These are phyloP conservation scores for Hanseniaspora sp. DNA, from an alignment of 1,139 yeast species.

Conservation along the genomic window DNA sequence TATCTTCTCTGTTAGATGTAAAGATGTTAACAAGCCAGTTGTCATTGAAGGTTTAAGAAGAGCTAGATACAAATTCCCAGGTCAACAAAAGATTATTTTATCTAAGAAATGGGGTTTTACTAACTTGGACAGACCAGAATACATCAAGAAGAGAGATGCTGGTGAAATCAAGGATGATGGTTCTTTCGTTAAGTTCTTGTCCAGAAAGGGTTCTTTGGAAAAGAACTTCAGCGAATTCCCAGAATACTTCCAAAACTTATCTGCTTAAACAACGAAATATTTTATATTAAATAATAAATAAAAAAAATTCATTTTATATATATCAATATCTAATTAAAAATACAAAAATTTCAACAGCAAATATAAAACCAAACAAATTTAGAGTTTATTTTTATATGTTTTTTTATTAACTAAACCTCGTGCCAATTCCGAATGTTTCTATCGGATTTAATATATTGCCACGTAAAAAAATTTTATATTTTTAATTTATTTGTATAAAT, in stretches of 20 bases:
- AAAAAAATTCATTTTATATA: not conserved
- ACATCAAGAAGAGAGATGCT: constrained; percentile 83
- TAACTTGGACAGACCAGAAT: constrained; percentile 94
- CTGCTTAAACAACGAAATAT: constrained; percentile 26
- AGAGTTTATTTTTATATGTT: too few relatives aligned
- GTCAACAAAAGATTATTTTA: constrained; percentile 97
- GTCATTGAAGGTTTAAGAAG: constrained; percentile 99
- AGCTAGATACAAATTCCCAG: constrained; percentile 99
- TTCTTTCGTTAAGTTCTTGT: constrained; percentile 97
- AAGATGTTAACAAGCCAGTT: constrained; percentile 93
- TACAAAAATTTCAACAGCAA: not conserved
- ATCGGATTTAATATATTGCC: too few relatives aligned
- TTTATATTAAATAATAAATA: not conserved
- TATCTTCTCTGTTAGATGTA: constrained; percentile 96
- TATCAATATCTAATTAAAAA: not conserved
- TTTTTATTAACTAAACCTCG: too few relatives aligned
- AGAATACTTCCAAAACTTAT: constrained; percentile 51
- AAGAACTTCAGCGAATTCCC: constrained; percentile 92
- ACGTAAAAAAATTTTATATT: too few relatives aligned
- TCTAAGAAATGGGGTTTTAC: constrained; percentile 99
- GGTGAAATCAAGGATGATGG: constrained; percentile 99
- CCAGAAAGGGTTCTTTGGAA: constrained; percentile 91
- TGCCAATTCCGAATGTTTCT: too few relatives aligned
- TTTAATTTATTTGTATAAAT: too few relatives aligned
- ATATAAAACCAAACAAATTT: too few relatives aligned